Evolutionary conservation across 257 asterid species (phyloP).

Genomic region (Solanum etuberosum): DNA sequence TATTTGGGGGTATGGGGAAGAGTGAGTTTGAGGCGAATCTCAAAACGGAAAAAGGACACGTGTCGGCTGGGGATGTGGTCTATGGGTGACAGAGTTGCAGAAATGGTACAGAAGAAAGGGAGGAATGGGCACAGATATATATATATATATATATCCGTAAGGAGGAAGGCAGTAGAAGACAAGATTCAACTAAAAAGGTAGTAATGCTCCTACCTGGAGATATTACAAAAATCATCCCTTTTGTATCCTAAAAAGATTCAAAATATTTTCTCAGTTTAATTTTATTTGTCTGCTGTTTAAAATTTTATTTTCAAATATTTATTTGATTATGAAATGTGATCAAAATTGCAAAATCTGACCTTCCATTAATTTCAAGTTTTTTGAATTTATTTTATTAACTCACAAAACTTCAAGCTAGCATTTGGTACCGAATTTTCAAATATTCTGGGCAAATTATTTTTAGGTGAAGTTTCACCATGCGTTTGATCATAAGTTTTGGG

Average conservation of each 20-base stretch:
- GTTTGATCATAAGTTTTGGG: no score
- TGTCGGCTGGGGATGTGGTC: background rate
- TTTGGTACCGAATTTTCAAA: no score
- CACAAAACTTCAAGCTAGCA: background rate
- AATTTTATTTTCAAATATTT: no score
- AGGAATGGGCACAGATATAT: background rate
- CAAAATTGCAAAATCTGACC: background rate
- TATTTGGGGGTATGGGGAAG: background rate
- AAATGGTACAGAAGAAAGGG: background rate
- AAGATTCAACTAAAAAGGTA: constrained; percentile 2
- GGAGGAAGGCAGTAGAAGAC: background rate
- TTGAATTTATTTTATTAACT: background rate
- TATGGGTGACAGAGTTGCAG: background rate
- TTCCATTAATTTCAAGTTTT: no score
- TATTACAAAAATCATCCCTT: background rate
- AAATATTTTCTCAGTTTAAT: no score
- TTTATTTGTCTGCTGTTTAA: background rate
- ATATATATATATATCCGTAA: background rate
- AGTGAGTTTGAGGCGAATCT: background rate
- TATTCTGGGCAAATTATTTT: no score
- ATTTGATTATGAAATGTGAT: no score
- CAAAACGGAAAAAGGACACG: background rate
- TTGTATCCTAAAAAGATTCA: background rate
- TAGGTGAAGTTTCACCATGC: no score
- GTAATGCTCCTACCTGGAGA: background rate